phyloP scores from a whole-genome alignment of 441 rosid genomes.

The Flueggea neowawraea region DNA sequence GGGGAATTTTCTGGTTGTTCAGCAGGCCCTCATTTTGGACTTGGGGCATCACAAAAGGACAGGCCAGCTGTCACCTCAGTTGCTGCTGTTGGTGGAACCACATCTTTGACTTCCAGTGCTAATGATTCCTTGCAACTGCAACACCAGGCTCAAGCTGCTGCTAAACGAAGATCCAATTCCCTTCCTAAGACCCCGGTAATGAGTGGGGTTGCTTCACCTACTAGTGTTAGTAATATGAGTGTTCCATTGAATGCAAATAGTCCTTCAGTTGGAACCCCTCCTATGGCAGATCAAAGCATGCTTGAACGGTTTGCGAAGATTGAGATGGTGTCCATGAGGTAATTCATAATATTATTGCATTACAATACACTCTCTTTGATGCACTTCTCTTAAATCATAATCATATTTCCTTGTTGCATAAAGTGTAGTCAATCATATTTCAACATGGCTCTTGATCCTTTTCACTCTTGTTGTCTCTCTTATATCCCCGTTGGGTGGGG shows the following conservation, averaged over 20 bases:
- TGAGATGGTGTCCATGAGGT: conserved; percentile 72
- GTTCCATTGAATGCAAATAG: conserved; percentile 68
- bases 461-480: background rate
- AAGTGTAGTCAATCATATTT: background rate
- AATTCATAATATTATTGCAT: conserved; percentile 11
- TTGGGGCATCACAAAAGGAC: conserved; percentile 82
- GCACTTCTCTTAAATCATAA: background rate
- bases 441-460: background rate
- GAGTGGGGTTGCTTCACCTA: conserved; percentile 91
- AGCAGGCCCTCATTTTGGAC: conserved; percentile 72
- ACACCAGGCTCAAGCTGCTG: conserved; percentile 60
- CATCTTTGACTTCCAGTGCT: conserved; percentile 75
- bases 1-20: conserved; percentile 98
- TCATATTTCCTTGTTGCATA: background rate
- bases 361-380: background rate
- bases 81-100: conserved; percentile 61
- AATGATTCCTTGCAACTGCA: conserved; percentile 78
- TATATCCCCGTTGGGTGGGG: background rate
- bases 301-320: conserved; percentile 87
- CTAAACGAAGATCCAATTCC: conserved; percentile 79
- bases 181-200: conserved; percentile 65
- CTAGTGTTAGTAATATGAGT: conserved; percentile 76
- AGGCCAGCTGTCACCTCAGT: conserved; percentile 63
- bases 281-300: conserved; percentile 60
- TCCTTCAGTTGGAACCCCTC: conserved; percentile 80